Base-by-base conservation (phyloP, 352 stramenopile species). In the Phytophthora cactorum region DNA sequence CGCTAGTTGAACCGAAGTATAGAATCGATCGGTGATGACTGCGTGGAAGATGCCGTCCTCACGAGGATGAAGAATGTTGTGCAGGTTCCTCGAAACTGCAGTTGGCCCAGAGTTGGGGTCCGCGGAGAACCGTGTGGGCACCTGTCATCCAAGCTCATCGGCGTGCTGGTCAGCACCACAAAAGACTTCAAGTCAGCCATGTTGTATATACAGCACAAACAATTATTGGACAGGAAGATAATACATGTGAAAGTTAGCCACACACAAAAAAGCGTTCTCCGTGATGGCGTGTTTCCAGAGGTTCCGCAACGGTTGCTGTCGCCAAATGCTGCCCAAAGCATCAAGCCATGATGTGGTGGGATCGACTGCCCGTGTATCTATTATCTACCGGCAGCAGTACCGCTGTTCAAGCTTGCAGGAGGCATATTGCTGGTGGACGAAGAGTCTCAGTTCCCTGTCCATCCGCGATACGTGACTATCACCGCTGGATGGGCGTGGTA, bases 401-500 rank as follows among this genome's bases (percentile, higher is more conserved):
- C 41, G 15, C 32, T 17, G 8, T 58, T 14, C 10, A 53, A 36
- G 32, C 49, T 2, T 59, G 58, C 25, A 38, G 58, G 46, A 52
- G 59, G 1, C 59, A 53, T 7, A n/a, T 55, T 27, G 39, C 4
- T 25, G 51, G 43, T 8, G 43, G 41, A 4, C 53, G 39, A 22
- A 44, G 55, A 27, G 17, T 52, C 6, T 32, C 44, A 5, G n/a
- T 28, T 46, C 60, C 60, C 49, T 66, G 49, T 25, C 58, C 58
- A 17, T 59, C 58, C 2, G 38, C 49, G 15, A 52, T 66, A 49
- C 38, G 49, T 1, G 49, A 54, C 17, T 66, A 66, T n/a, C 58
- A 59, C 9, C 34, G 5, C 34, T 39, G 34, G 34, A 47, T 47
- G 5, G 17, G 5, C 15, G 15, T 11, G 2, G 31, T 45, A 22